Conservation (phyloP, 2,329 filamentous ascomycete species). For the Fusarium drepaniforme region DNA sequence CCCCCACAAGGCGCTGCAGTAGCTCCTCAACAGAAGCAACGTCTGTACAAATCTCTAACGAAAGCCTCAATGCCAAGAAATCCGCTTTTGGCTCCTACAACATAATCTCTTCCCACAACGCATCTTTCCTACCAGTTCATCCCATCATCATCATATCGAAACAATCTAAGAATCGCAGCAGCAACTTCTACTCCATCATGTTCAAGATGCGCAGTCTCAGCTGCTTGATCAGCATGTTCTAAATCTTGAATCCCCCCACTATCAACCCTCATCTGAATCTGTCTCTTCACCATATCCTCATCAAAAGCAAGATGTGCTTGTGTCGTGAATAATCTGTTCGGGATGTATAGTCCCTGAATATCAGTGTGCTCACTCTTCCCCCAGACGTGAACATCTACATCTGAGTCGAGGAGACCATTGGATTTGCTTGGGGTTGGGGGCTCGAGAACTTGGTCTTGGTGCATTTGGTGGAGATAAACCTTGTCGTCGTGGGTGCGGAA, state of each 20-base stretch:
- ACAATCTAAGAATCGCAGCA: slow-evolving; percentile 73
- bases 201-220: slow-evolving; percentile 69
- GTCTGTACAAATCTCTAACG: background rate
- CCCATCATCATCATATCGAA: slow-evolving; percentile 61
- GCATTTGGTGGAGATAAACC: slow-evolving; percentile 81
- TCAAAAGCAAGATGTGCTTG: slow-evolving; percentile 87
- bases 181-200: slow-evolving; percentile 80
- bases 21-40: background rate
- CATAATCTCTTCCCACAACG: background rate
- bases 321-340: slow-evolving; percentile 74
- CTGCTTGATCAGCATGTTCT: slow-evolving; percentile 71
- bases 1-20: too few relatives aligned
- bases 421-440: slow-evolving; percentile 67
- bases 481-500: slow-evolving; percentile 67
- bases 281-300: slow-evolving; percentile 73
- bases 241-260: slow-evolving; percentile 72
- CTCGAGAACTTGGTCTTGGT: slow-evolving; percentile 77
- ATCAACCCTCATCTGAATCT: slow-evolving; percentile 71
- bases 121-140: slow-evolving; percentile 40
- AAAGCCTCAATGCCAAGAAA: background rate
- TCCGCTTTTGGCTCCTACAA: background rate
- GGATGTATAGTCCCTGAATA: slow-evolving; percentile 80
- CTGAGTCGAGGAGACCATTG: slow-evolving; percentile 51
- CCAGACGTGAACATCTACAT: slow-evolving; percentile 64
- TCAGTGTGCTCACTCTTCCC: slow-evolving; percentile 74